These are phyloP conservation scores for Apiosordaria backusii DNA, from an alignment of 495 filamentous ascomycete species.

Conservation along the genomic window DNA sequence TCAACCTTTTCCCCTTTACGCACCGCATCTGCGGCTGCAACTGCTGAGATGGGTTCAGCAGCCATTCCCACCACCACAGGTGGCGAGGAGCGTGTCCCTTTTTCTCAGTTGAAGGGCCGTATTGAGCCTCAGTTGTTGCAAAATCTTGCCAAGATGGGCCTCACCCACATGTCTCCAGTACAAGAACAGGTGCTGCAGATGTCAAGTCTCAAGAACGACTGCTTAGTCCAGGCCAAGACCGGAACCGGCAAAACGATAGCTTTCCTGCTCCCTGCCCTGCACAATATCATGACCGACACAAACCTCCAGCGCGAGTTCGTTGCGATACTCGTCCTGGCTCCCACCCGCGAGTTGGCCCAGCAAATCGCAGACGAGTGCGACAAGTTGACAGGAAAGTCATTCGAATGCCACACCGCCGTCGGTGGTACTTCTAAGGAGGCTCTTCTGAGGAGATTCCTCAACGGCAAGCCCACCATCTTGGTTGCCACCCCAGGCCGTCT, in stretches of 20 bases:
- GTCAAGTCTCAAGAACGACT: conserved; percentile 61
- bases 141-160: conserved; percentile 60
- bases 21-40: neutral
- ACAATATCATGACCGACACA: conserved; percentile 52
- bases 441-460: conserved; percentile 65
- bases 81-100: conserved; percentile 8
- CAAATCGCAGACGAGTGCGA: conserved; percentile 82
- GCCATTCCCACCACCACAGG: conserved; percentile 1
- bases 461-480: conserved; percentile 71
- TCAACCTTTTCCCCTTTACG: neutral
- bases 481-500: conserved; percentile 90
- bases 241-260: conserved; percentile 95
- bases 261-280: conserved; percentile 73
- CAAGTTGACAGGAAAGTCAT: conserved; percentile 58
- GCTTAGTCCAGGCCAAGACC: conserved; percentile 80
- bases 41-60: neutral
- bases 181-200: conserved; percentile 70
- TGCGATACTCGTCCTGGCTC: conserved; percentile 76
- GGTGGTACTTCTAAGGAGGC: conserved; percentile 91
- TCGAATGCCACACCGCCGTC: conserved; percentile 93
- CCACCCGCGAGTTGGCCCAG: conserved; percentile 85
- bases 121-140: conserved; percentile 56
- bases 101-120: conserved; percentile 23
- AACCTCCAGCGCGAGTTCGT: conserved; percentile 41
- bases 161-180: conserved; percentile 78